Evolutionary conservation across 371 early-diverging fungal species (phyloP).

Genomic region (Smittium mucronatum): DNA sequence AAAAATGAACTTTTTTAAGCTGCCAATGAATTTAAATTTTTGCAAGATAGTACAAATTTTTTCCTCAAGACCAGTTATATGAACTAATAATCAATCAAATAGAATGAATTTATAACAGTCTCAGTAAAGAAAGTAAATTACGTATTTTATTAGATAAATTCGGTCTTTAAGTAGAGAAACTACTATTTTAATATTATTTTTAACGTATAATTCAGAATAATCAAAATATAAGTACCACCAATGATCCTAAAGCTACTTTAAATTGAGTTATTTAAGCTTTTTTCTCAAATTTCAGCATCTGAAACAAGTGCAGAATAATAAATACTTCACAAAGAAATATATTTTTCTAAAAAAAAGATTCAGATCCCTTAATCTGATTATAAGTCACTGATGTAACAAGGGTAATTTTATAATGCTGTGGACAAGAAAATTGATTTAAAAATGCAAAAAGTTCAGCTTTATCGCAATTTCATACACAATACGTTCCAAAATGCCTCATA

Average conservation of each 20-base stretch:
- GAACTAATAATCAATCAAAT: background rate
- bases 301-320: background rate
- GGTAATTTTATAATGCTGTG: background rate
- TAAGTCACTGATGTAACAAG: background rate
- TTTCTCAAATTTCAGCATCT: background rate
- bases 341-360: background rate
- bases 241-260: background rate
- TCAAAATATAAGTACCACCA: background rate
- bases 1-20: background rate
- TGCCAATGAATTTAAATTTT: background rate
- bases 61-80: background rate
- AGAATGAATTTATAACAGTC: background rate
- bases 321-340: background rate
- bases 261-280: background rate
- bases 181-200: background rate
- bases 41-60: background rate
- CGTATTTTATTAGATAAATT: background rate
- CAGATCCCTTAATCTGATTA: background rate
- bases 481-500: background rate
- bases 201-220: background rate
- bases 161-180: background rate
- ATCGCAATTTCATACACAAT: background rate
- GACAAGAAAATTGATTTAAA: background rate
- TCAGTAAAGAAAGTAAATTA: background rate
- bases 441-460: background rate